phyloP scores from a whole-genome alignment of 1,284 basidiomycete species.

The Malassezia nana region DNA sequence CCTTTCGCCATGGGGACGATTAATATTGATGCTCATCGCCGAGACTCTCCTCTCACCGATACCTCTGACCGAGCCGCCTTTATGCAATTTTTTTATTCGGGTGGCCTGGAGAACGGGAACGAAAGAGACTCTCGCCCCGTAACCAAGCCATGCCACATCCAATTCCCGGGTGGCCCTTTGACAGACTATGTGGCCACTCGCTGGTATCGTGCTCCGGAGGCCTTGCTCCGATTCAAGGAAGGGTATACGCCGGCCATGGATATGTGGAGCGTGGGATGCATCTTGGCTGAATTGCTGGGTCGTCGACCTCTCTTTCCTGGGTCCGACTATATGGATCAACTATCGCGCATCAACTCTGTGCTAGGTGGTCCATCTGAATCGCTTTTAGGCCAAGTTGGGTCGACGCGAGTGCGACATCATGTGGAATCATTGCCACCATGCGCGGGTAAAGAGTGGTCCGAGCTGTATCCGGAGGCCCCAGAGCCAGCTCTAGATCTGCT shows the following conservation, averaged over 20 bases:
- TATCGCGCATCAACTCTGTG: slow-evolving; percentile 41
- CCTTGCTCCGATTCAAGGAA: slow-evolving; percentile 45
- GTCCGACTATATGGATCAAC: slow-evolving; percentile 47
- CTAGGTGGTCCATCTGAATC: slow-evolving; percentile 37
- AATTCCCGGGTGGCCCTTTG: slow-evolving; percentile 43
- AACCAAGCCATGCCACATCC: slow-evolving; percentile 2
- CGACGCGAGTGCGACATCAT: slow-evolving; percentile 37
- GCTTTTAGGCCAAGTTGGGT: slow-evolving; percentile 37
- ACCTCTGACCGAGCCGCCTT: neutral
- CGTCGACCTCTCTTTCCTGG: slow-evolving; percentile 45
- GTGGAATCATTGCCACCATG: slow-evolving; percentile 35
- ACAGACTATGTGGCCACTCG: slow-evolving; percentile 46
- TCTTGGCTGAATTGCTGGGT: slow-evolving; percentile 42
- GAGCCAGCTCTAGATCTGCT: slow-evolving; percentile 39
- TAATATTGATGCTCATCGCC: neutral
- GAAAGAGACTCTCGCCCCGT: neutral
- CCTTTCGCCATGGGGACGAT: neutral
- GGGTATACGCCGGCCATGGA: slow-evolving; percentile 46
- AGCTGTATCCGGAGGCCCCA: slow-evolving; percentile 32
- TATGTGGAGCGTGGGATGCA: slow-evolving; percentile 48
- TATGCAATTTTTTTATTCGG: neutral
- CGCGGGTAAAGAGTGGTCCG: slow-evolving; percentile 25
- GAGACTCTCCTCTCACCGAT: neutral
- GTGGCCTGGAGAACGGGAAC: neutral
- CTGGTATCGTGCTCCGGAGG: slow-evolving; percentile 47